phyloP scores from a whole-genome alignment of 192 early-diverging fungal genomes.

The Coemansia javaensis region DNA sequence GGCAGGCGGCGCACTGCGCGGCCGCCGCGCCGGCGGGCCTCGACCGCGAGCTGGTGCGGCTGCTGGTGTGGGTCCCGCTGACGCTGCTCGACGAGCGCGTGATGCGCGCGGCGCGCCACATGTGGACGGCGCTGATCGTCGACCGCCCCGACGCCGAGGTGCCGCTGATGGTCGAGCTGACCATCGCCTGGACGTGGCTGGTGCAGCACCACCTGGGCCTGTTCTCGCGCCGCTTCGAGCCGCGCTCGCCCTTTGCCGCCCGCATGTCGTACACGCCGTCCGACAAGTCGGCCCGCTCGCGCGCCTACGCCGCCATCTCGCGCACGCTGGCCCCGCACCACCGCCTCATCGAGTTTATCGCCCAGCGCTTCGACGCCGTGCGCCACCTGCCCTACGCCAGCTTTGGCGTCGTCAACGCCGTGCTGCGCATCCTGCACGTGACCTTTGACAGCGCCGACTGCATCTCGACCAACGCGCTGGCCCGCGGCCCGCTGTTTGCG shows the following conservation, averaged over 20 bases:
- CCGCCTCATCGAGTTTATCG: conserved; percentile 83
- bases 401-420: conserved; percentile 70
- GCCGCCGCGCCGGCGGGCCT: conserved; percentile 8
- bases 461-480: conserved; percentile 63
- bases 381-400: conserved; percentile 61
- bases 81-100: conserved; percentile 70
- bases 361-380: conserved; percentile 77
- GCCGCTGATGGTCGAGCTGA: conserved; percentile 78
- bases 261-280: conserved; percentile 93
- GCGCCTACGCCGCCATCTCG: conserved; percentile 56
- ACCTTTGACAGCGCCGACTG: conserved; percentile 55
- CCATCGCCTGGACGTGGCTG: conserved; percentile 79
- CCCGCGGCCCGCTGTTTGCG: conserved; percentile 74
- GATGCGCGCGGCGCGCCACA: conserved; percentile 74
- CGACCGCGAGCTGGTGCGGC: conserved; percentile 62
- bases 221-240: conserved; percentile 58
- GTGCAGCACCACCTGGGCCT: conserved; percentile 74
- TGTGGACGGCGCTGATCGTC: conserved; percentile 89
- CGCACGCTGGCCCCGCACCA: conserved; percentile 67
- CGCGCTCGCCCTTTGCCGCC: conserved; percentile 73
- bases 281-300: conserved; percentile 67
- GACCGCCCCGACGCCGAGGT: conserved; percentile 68
- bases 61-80: conserved; percentile 84
- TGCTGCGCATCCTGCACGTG: conserved; percentile 73
- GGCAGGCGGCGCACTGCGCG: conserved; percentile 25